These are phyloP conservation scores for Geotrichum histeridarum DNA, from an alignment of 1,139 yeast species.

Conservation along the genomic window DNA sequence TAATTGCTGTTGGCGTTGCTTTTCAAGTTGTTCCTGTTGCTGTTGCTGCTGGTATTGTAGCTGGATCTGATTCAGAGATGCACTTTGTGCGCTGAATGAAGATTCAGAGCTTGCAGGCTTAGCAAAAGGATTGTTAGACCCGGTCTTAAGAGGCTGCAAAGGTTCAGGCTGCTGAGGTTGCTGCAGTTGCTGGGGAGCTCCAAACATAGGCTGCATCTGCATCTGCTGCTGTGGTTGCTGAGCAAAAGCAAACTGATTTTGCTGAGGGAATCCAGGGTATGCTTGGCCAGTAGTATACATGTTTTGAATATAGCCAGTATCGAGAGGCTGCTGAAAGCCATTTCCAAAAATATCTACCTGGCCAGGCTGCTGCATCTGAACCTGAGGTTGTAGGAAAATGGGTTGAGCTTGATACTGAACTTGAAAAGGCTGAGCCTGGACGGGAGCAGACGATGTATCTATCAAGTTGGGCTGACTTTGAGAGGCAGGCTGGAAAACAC, in stretches of 20 bases:
- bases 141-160: conserved; percentile 62
- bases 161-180: conserved; percentile 38
- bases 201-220: conserved; percentile 35
- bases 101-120: conserved; percentile 34
- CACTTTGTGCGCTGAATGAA: conserved; percentile 19
- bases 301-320: conserved; percentile 48
- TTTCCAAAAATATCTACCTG: conserved; percentile 67
- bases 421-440: conserved; percentile 5
- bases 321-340: conserved; percentile 53
- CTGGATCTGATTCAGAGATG: conserved; percentile 29
- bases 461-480: conserved; percentile 37
- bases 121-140: conserved; percentile 90
- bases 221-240: conserved; percentile 38
- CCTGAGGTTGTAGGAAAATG: conserved; percentile 20
- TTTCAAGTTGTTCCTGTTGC: conserved; percentile 32
- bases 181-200: conserved; percentile 34
- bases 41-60: conserved; percentile 34
- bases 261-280: conserved; percentile 36
- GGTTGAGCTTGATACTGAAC: conserved; percentile 29
- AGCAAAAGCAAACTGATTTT: conserved; percentile 44
- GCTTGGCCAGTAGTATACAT: conserved; percentile 38
- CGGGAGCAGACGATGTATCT: conserved; percentile 25
- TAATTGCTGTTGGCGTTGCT: conserved; percentile 31
- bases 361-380: conserved; percentile 24
- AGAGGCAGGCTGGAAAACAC: conserved; percentile 73